Conservation (phyloP, 208 protist genomes). For the Acanthamoeba quina region DNA sequence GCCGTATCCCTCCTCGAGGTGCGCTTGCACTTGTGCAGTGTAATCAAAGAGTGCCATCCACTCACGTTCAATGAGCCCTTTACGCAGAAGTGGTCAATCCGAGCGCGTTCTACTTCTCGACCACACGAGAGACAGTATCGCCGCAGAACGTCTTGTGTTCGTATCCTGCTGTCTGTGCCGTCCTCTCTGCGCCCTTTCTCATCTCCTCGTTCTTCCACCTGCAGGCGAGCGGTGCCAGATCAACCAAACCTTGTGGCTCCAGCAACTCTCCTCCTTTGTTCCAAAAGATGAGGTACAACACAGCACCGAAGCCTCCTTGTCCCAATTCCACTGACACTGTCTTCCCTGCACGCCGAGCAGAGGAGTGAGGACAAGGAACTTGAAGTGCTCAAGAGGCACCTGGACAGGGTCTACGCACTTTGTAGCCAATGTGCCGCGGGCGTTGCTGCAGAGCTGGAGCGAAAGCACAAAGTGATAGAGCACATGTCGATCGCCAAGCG, state of each 20-base stretch:
- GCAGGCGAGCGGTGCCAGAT: constrained; percentile 3
- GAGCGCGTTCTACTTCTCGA: constrained; percentile 28
- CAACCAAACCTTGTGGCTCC: constrained; percentile 32
- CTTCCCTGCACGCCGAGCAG: not conserved
- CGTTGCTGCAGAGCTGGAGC: not conserved
- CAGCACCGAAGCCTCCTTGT: not conserved
- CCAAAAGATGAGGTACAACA: constrained; percentile 10
- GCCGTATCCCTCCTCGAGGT: not conserved
- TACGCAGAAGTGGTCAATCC: constrained; percentile 33
- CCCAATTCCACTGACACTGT: not conserved
- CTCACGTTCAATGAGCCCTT: not conserved
- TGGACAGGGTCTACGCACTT: not conserved
- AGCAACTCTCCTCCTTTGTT: constrained; percentile 1
- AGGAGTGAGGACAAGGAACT: constrained; percentile 29
- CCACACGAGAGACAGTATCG: constrained; percentile 2
- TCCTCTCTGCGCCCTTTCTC: not conserved
- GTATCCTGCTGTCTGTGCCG: not conserved
- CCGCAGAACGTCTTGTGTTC: constrained; percentile 22
- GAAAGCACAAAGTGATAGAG: constrained; percentile 34
- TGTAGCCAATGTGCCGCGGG: not conserved
- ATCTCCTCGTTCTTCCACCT: not conserved
- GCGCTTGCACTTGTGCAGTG: not conserved
- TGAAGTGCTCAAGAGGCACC: not conserved
- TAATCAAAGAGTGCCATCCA: not conserved
- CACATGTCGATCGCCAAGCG: constrained; percentile 16